Evolutionary conservation across 208 protist genomes (phyloP), one percentile per base, ranked within the genome.

Genomic region (Leishmania major): DNA sequence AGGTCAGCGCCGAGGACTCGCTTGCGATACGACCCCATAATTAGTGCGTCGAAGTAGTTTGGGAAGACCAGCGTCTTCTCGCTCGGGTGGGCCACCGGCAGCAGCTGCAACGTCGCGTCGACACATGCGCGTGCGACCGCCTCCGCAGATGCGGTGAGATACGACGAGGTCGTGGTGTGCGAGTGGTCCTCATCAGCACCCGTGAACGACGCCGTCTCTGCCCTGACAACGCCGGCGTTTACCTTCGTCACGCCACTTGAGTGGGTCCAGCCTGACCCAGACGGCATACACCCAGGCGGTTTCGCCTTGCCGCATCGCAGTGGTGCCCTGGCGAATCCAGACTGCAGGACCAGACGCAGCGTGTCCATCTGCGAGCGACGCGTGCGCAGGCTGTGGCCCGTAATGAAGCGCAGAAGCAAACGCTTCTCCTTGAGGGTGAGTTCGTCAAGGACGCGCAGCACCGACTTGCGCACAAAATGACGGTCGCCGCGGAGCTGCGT

Each of bases 321-420:
- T 53, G 51, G 51, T 45, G 31, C n/a, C 17, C 35, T 79, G 51
- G 51, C 4, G 55, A 86, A 86, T 17, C 37, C 51, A 37, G 57
- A 62, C 73, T 82, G 78, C 59, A 86, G 40, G 45, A 76, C 79
- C 13, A 81, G 0, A 57, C 47, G 47, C 25, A 80, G 47, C 47
- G 69, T 35, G 28, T 87, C 78, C 35, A 59, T 28, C 51, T 78
- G 53, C 10, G 75, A 37, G 28, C 77, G 40, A 17, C 60, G 51
- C 43, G 70, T 71, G 67, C 55, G 78, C 73, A 86, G 74, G n/a
- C 64, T 79, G 53, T 87, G 72, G 2, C 91, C 91, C 0, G 87
- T 94, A 49, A 92, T 88, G 80, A 94, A 90, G 35, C 86, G 82
- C 71, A 94, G 78, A 59, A 94, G 70, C 37, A 83, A 31, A 17